Evolutionary conservation across 257 asterid genomes (phyloP).

Genomic region (Craterostigma plantagineum): DNA sequence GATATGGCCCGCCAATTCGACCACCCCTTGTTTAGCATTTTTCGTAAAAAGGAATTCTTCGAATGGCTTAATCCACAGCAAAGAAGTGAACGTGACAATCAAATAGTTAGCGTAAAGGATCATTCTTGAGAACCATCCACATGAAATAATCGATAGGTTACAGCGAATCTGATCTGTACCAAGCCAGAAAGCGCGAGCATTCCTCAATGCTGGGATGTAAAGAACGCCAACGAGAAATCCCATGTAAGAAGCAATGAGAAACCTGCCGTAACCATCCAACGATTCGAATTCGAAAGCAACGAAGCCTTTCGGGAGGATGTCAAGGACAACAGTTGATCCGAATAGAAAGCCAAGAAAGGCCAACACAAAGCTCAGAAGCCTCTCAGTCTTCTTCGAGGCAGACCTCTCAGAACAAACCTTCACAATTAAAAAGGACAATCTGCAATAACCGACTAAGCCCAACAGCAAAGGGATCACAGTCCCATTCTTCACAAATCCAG

Average conservation of each 20-base stretch:
- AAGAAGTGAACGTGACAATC: conserved; percentile 36
- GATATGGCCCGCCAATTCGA: conserved; percentile 29
- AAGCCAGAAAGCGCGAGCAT: conserved; percentile 73
- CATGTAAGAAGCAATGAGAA: conserved; percentile 42
- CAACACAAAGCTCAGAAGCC: conserved; percentile 40
- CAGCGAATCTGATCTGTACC: conserved; percentile 90
- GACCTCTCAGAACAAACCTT: conserved; percentile 48
- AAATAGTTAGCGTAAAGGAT: conserved; percentile 45
- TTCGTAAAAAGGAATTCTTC: conserved; percentile 27
- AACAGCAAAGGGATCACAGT: conserved; percentile 51
- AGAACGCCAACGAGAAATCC: conserved; percentile 56
- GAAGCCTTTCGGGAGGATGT: conserved; percentile 35
- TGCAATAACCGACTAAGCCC: conserved; percentile 35
- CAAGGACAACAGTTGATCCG: conserved; percentile 27
- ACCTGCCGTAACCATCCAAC: conserved; percentile 50
- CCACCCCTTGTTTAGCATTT: conserved; percentile 11
- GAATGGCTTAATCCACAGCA: conserved; percentile 79
- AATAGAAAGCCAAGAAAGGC: conserved; percentile 55
- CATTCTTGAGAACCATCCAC: conserved; percentile 67
- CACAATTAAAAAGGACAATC: conserved; percentile 23
- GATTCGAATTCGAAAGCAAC: conserved; percentile 41
- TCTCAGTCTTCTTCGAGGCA: conserved; percentile 63
- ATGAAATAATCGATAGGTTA: conserved; percentile 58
- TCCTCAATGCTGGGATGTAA: conserved; percentile 57
- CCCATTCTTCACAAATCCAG: conserved; percentile 50